Conservation (phyloP, 169 alveolate genomes). For the Amoebophrya sp. region DNA sequence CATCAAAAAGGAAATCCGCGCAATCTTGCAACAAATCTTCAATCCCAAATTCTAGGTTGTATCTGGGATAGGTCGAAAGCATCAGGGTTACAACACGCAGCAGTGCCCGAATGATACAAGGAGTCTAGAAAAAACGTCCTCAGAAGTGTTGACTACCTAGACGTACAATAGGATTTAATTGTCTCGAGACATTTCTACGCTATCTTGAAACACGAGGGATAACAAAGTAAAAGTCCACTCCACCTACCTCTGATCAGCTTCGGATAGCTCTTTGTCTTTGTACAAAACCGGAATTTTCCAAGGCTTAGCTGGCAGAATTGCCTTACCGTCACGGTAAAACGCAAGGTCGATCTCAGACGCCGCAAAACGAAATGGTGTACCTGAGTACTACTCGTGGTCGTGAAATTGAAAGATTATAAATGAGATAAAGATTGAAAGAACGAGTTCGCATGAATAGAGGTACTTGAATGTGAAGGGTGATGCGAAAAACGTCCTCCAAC, state of each 20-base stretch:
- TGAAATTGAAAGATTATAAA: no score
- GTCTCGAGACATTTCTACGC: no score
- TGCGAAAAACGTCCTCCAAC: no score
- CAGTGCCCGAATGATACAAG: no score
- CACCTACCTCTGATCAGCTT: neutral
- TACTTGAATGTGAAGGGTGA: no score
- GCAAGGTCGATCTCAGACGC: neutral
- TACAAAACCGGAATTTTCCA: neutral
- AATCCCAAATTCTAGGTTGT: neutral
- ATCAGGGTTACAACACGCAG: neutral
- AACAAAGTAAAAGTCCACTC: neutral
- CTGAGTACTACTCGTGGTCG: no score
- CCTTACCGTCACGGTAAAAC: neutral
- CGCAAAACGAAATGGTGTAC: neutral
- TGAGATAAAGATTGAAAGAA: no score
- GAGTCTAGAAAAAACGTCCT: no score
- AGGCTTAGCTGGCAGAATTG: neutral
- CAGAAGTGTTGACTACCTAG: no score
- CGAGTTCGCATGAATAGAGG: no score
- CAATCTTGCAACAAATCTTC: neutral
- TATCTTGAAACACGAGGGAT: neutral
- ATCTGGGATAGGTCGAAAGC: neutral
- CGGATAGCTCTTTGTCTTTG: neutral
- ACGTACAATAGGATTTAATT: no score
- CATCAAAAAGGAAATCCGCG: neutral